phyloP scores from a whole-genome alignment of 176 grass and related monocot species.

The Urochloa ruziziensis region DNA sequence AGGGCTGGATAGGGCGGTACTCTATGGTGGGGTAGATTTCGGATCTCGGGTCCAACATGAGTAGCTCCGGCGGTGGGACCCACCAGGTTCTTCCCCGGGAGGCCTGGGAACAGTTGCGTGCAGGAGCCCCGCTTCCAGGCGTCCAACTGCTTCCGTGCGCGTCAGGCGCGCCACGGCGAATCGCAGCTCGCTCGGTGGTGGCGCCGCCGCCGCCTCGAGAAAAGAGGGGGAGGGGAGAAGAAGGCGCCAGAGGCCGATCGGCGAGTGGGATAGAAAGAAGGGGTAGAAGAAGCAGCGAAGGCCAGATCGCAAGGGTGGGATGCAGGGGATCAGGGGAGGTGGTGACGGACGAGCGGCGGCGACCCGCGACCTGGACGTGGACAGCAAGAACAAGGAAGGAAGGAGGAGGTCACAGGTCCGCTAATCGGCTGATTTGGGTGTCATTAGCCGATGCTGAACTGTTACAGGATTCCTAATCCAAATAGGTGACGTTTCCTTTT shows the following conservation, averaged over 20 bases:
- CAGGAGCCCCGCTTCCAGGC: background rate
- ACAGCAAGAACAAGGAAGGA: background rate
- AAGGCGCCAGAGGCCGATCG: background rate
- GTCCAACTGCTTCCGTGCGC: background rate
- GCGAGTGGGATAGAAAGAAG: background rate
- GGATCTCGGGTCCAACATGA: conserved; percentile 90
- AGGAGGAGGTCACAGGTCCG: background rate
- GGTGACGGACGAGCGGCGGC: conserved; percentile 17
- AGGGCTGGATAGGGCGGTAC: conserved; percentile 88
- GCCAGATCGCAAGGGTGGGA: background rate
- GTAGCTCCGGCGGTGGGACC: conserved; percentile 48
- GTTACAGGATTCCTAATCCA: background rate
- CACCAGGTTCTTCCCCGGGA: conserved; percentile 21
- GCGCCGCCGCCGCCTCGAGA: conserved; percentile 16
- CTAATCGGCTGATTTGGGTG: conserved; percentile 33
- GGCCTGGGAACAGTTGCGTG: background rate
- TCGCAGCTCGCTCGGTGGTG: background rate
- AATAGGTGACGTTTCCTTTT: background rate
- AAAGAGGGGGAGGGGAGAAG: background rate
- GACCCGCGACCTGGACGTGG: conserved; percentile 32
- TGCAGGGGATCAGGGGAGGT: background rate
- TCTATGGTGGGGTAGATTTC: conserved; percentile 63
- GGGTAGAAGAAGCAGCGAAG: background rate
- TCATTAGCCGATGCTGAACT: conserved; percentile 23
- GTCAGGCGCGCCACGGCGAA: conserved; percentile 26